Base-by-base conservation (phyloP, 2,329 filamentous ascomycete species). In the Sclerotinia sclerotiorum region DNA sequence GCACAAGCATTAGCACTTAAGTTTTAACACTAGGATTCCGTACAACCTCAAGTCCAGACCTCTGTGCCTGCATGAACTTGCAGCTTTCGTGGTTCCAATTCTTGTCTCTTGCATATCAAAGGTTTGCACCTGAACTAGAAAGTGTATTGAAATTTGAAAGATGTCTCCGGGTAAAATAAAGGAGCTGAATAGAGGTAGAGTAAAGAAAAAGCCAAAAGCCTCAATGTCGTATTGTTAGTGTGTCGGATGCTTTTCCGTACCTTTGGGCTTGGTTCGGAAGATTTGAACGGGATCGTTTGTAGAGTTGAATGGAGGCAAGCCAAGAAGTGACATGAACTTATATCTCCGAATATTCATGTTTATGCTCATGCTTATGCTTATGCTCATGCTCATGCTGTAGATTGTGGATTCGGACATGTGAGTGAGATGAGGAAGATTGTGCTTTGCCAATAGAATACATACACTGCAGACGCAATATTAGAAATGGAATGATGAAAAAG, bases 391-490 rank as follows among this genome's bases (percentile, higher is more conserved):
- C 46, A 51, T 42, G 46, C 15, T 51, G 46, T 27, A 51, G 32
- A 21, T 11, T 39, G 24, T 17, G 58, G 29, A 62, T 49, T 62
- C 11, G 29, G 21, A 11, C n/a, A 48, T 21, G 57, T 32, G 42
- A 27, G 19, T 48, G 42, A 32, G 13, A 32, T 21, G 46, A 35
- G 44, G 39, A 35, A 39, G 11, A 13, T 24, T 17, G 13, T 49
- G 13, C 44, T 61, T 61, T 35, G 58, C 7, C 27, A 35, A 39
- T 49, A 49, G 15, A 24, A n/a, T 29, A 29, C 29, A 29, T 19
- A 62, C 21, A 49, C 62, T 48, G 65, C 65, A 63, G 48, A 32
- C 52, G 39, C 49, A 39, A 62, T 24, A 67, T 29, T 35, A 67
- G 11, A 35, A 44, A 54, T 17, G 21, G 27, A 39, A 10, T 64